Base-by-base conservation (phyloP, 331 rosid genomes). In the Rosa hybrid region DNA sequence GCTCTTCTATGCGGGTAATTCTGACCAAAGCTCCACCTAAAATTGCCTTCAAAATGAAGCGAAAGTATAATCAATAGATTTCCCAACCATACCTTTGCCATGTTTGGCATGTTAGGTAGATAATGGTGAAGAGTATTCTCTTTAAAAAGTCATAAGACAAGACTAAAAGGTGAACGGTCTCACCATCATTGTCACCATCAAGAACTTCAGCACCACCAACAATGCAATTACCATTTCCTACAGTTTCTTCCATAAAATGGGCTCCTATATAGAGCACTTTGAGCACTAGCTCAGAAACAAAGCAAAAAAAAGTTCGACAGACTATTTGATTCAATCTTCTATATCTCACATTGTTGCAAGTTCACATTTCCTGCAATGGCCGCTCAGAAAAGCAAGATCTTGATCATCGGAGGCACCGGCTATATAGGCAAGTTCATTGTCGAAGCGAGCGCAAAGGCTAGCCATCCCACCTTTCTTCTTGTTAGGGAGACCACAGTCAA, bases 401-500 rank as follows among this genome's bases (percentile, higher is more conserved):
- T 92, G 92, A 77, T 94, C 30, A 92, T 94, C 59, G 98, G 98
- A 83, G 97, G 98, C 38, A 92, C 97, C 20, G 98, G 98, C 1
- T 94, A 91, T 88, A 90, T 92, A 56, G 97, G 97, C 0, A 94
- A 90, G 82, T 77, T 73, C 62, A 63, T 94, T 5, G 95, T 92
- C 11, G 92, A 87, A 84, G 98, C 97, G 41, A 91, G 98, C 80
- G 91, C 87, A 2, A 91, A 90, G 77, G 72, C 90, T 6, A 92
- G 89, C 3, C 91, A 94, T 53, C 94, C 94, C 17, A 94, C 98
- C 39, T 91, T 91, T 75, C 95, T 89, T 70, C 62, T 94, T 62
- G 82, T 92, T 16, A 84, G 98, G 74, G 91, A 90, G 87, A 78
- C 85, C 86, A 87, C 95, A 0, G 41, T 90, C 50, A 82, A 91